A percentile compares a stretch with the other conserved stretches of the same genome.
Conservation (phyloP, 2,329 filamentous ascomycete genomes). For the Fusarium decemcellulare region DNA sequence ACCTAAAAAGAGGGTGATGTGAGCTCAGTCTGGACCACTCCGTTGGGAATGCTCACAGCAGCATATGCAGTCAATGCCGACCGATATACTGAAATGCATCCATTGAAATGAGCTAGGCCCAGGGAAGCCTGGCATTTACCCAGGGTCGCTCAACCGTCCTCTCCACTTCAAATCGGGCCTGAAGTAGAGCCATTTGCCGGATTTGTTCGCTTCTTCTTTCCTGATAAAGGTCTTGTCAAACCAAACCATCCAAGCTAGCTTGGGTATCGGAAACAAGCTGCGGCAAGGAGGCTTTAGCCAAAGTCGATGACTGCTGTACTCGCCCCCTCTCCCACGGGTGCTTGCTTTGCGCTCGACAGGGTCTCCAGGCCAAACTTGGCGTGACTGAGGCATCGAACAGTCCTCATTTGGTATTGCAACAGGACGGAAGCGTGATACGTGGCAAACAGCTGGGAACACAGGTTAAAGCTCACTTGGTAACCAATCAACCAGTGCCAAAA, state of each 20-base stretch:
- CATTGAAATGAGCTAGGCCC: not conserved
- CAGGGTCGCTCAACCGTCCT: slow-evolving; percentile 22
- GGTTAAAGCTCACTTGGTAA: slow-evolving; percentile 40
- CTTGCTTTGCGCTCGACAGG: slow-evolving; percentile 37
- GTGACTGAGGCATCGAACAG: slow-evolving; percentile 2
- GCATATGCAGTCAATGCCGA: not conserved
- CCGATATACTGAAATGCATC: not conserved
- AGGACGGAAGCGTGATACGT: slow-evolving; percentile 36
- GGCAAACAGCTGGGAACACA: slow-evolving; percentile 28
- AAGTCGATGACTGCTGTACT: slow-evolving; percentile 35
- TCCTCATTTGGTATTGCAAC: slow-evolving; percentile 5
- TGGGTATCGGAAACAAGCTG: slow-evolving; percentile 18
- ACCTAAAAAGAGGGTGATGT: not conserved
- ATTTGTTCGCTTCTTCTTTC: slow-evolving; percentile 60
- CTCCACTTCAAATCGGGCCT: slow-evolving; percentile 32
- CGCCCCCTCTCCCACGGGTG: slow-evolving; percentile 27
- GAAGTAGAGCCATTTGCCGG: slow-evolving; percentile 40
- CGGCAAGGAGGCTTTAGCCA: slow-evolving; percentile 26
- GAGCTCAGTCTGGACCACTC: not conserved
- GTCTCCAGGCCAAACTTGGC: slow-evolving; percentile 11
- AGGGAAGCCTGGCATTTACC: not conserved
- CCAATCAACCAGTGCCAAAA: slow-evolving; percentile 36
- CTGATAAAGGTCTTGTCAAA: slow-evolving; percentile 50
- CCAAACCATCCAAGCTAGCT: slow-evolving; percentile 27
- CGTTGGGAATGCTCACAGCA: slow-evolving; percentile 5